Percentiles rank a stretch among this genome's conserved stretches.
Conservation (phyloP, 768 basidiomycete species). For the Lentinus brumalis region DNA sequence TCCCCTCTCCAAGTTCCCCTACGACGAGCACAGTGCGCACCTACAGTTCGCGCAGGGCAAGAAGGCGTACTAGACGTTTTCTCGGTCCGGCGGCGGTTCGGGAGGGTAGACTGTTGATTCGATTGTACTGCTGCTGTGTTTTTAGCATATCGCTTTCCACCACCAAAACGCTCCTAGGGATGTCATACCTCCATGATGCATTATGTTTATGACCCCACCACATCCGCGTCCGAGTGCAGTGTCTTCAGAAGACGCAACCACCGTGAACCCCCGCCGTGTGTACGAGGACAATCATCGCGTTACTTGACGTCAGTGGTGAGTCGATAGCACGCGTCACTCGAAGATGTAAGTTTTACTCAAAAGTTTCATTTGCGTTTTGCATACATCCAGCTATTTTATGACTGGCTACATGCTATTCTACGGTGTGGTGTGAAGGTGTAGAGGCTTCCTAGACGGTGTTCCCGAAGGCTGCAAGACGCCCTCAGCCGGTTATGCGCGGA, state of each 20-base stretch:
- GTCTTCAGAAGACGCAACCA: neutral
- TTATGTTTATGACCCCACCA: constrained; percentile 10
- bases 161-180: constrained; percentile 15
- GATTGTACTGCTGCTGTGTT: constrained; percentile 19
- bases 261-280: neutral
- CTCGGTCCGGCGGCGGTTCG: neutral
- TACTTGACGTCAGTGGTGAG: neutral
- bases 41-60: constrained; percentile 83
- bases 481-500: too few relatives aligned
- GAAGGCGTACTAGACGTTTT: constrained; percentile 56
- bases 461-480: too few relatives aligned
- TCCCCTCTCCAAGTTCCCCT: constrained; percentile 84
- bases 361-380: too few relatives aligned
- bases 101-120: constrained; percentile 17
- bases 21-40: constrained; percentile 94
- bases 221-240: neutral
- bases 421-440: too few relatives aligned
- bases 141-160: constrained; percentile 16
- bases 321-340: too few relatives aligned
- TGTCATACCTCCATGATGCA: constrained; percentile 16
- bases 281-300: neutral
- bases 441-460: too few relatives aligned
- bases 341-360: too few relatives aligned
- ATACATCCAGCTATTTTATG: too few relatives aligned
- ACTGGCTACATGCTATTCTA: too few relatives aligned